These are phyloP conservation scores for Rugonectria rugulosa DNA, from an alignment of 2,329 filamentous ascomycete species.

Conservation along the genomic window DNA sequence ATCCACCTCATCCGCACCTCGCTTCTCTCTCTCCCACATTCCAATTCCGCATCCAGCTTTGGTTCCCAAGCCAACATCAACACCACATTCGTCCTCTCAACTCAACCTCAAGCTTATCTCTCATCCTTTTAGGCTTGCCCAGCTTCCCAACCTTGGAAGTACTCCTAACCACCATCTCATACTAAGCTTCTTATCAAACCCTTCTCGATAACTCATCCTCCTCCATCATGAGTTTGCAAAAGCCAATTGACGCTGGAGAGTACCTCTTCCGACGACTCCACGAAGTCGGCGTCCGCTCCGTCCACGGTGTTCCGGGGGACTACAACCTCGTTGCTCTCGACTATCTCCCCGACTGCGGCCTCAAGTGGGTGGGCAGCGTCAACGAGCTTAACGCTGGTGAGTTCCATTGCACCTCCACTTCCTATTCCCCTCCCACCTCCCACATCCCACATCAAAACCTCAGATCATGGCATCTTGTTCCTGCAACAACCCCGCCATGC, in stretches of 20 bases:
- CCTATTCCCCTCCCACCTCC: background rate
- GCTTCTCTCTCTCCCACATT: conserved; percentile 30
- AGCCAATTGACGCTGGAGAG: conserved; percentile 68
- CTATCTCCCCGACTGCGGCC: conserved; percentile 64
- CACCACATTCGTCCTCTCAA: conserved; percentile 10
- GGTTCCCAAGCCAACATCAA: conserved; percentile 6
- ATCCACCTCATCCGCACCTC: conserved; percentile 22
- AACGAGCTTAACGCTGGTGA: conserved; percentile 77
- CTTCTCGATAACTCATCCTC: background rate
- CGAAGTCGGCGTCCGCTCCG: conserved; percentile 69
- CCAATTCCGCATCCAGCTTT: conserved; percentile 17
- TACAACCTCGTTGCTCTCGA: conserved; percentile 76
- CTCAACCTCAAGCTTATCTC: conserved; percentile 2
- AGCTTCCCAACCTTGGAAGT: background rate
- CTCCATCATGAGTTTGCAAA: conserved; percentile 46
- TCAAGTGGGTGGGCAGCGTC: conserved; percentile 73
- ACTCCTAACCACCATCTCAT: background rate
- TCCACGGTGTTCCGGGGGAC: conserved; percentile 76
- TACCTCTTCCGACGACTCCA: conserved; percentile 72
- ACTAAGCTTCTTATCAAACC: background rate
- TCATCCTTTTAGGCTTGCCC: background rate
- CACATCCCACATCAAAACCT: background rate
- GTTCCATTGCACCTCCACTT: conserved; percentile 32
- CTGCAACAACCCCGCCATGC: conserved; percentile 17
- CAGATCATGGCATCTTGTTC: conserved; percentile 24